Conservation (phyloP, 352 stramenopile species). For the Globisporangium perplexum region DNA sequence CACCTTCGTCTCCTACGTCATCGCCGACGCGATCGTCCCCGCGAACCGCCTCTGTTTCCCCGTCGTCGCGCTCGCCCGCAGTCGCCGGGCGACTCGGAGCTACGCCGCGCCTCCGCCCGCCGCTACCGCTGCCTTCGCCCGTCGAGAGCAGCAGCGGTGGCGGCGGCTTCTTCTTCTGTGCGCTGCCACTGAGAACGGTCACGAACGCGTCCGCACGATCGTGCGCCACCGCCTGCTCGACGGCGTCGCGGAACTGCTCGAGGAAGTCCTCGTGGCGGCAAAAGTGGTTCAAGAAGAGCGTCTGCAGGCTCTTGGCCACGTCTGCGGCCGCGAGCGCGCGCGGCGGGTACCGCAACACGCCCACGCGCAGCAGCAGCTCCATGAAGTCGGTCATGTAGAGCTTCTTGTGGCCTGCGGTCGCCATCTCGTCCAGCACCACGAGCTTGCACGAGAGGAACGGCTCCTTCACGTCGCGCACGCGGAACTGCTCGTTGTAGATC, state of each 20-base stretch:
- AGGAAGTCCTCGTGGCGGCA: conserved; percentile 58
- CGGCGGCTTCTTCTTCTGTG: conserved; percentile 14
- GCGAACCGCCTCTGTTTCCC: no score
- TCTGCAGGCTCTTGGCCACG: conserved; percentile 47
- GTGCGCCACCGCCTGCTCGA: conserved; percentile 54
- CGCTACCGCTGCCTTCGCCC: no score
- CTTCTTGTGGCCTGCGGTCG: conserved; percentile 61
- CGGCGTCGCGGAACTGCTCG: conserved; percentile 44
- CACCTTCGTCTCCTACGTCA: no score
- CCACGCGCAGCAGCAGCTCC: conserved; percentile 62
- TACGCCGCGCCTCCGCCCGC: no score
- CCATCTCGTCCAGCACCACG: conserved; percentile 72
- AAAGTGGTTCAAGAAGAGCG: conserved; percentile 60
- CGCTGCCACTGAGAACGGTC: conserved; percentile 46
- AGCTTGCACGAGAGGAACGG: conserved; percentile 70
- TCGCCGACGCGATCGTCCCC: no score
- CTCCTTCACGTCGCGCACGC: conserved; percentile 59
- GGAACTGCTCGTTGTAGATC: conserved; percentile 59
- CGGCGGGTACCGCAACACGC: conserved; percentile 52
- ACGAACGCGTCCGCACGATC: conserved; percentile 57
- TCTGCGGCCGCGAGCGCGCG: conserved; percentile 27
- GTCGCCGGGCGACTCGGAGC: no score
- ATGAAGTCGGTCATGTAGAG: conserved; percentile 75
- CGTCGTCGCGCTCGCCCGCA: no score
- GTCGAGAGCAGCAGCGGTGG: no score